A percentile compares a stretch with the other conserved stretches of the same genome.
These are phyloP conservation scores for Annulohypoxylon maeteangense DNA, from an alignment of 495 filamentous ascomycete species.

Conservation along the genomic window DNA sequence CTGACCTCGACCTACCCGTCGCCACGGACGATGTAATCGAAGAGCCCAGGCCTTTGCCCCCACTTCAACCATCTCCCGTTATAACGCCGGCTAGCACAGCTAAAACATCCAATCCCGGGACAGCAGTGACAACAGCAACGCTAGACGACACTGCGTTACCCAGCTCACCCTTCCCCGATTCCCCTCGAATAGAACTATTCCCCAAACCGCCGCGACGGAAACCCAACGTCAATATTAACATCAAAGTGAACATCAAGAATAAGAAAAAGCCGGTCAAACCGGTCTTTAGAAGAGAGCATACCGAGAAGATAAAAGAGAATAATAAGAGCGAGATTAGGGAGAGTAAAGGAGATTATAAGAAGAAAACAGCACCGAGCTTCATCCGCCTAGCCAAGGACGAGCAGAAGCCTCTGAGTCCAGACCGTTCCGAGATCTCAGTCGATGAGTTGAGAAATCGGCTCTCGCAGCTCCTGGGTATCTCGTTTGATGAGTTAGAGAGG, in stretches of 20 bases:
- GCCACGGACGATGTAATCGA: constrained; percentile 39
- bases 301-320: neutral
- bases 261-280: constrained; percentile 6
- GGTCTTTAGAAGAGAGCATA: neutral
- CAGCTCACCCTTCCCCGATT: neutral
- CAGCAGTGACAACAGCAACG: neutral
- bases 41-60: constrained; percentile 26
- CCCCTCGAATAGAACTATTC: constrained; percentile 20
- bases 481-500: constrained; percentile 40
- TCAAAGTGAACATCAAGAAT: neutral
- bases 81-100: neutral
- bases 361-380: constrained; percentile 11
- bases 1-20: constrained; percentile 40
- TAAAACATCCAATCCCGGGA: neutral
- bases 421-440: constrained; percentile 40
- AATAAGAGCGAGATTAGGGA: neutral
- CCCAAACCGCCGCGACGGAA: constrained; percentile 26
- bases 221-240: neutral
- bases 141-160: neutral
- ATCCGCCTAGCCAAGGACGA: constrained; percentile 17
- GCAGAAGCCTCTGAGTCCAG: constrained; percentile 4
- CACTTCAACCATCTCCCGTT: constrained; percentile 13
- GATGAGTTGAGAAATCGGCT: constrained; percentile 44
- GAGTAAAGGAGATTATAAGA: neutral
- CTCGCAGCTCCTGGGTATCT: constrained; percentile 43